These are phyloP conservation scores for Eutypella sp. DNA, from an alignment of 2,329 filamentous ascomycete species.

Conservation along the genomic window DNA sequence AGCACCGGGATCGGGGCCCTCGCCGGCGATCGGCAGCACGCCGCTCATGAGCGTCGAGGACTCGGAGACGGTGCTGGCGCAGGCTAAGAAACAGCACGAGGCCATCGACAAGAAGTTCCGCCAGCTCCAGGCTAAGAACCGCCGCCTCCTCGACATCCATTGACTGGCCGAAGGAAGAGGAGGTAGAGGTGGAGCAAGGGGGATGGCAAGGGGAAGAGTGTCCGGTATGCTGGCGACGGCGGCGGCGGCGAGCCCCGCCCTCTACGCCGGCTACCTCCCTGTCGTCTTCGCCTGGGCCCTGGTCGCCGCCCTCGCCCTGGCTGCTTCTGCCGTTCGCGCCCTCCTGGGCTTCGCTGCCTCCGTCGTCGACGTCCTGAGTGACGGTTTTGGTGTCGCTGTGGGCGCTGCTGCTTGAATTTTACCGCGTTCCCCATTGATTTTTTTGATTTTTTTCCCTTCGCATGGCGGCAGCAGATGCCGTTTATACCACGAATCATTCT, in stretches of 20 bases:
- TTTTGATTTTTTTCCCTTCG: too few species aligned
- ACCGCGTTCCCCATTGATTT: too few species aligned
- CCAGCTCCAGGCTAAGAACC: slow-evolving; percentile 25
- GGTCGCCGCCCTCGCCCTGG: not conserved
- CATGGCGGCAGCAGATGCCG: too few species aligned
- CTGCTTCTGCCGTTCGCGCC: not conserved
- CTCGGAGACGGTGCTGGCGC: slow-evolving; percentile 49
- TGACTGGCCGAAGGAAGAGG: too few species aligned
- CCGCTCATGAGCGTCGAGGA: slow-evolving; percentile 59
- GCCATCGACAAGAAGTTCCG: slow-evolving; percentile 29
- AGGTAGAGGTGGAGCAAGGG: too few species aligned
- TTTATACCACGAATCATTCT: too few species aligned
- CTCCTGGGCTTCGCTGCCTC: not conserved
- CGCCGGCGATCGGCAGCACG: slow-evolving; percentile 40
- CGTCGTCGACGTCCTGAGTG: not conserved
- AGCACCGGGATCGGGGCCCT: slow-evolving; percentile 18
- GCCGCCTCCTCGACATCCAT: slow-evolving; percentile 25
- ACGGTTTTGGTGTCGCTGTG: too few species aligned
- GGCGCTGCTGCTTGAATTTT: too few species aligned
- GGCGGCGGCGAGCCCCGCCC: slow-evolving; percentile 3
- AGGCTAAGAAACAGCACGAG: slow-evolving; percentile 29
- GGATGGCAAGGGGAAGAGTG: too few species aligned
- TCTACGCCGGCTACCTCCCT: slow-evolving; percentile 8
- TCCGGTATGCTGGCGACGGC: not conserved
- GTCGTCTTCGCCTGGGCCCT: slow-evolving; percentile 15